Evolutionary conservation across 768 basidiomycete species (phyloP).

Genomic region (Mycena haematopus): DNA sequence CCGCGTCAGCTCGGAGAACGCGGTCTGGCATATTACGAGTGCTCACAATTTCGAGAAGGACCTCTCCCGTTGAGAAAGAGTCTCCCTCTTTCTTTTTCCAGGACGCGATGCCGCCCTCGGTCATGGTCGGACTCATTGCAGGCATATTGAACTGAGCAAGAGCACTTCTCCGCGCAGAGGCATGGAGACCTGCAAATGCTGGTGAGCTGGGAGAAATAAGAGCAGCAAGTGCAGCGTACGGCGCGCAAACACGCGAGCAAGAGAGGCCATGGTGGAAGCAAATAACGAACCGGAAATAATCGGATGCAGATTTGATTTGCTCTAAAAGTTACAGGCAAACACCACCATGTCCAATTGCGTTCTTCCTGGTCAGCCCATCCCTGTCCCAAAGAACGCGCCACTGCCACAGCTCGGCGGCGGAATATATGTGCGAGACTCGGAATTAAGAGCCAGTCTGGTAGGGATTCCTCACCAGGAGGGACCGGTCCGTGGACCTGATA

Average conservation of each 20-base stretch:
- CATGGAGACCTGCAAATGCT: constrained; percentile 74
- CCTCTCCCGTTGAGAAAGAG: constrained; percentile 86
- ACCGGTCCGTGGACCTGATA: constrained; percentile 60
- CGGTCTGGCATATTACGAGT: constrained; percentile 3
- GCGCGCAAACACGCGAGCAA: constrained; percentile 71
- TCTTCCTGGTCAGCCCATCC: constrained; percentile 83
- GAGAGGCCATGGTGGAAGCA: constrained; percentile 61
- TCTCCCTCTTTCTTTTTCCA: constrained; percentile 99
- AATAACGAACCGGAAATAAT: constrained; percentile 35
- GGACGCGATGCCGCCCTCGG: constrained; percentile 95
- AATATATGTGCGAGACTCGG: constrained; percentile 66
- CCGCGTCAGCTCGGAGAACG: constrained; percentile 26
- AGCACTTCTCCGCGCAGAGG: constrained; percentile 77
- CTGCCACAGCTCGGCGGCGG: constrained; percentile 67
- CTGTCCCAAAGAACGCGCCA: constrained; percentile 56
- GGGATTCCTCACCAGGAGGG: constrained; percentile 68
- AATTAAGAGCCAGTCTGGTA: constrained; percentile 72
- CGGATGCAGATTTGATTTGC: constrained; percentile 1
- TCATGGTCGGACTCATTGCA: constrained; percentile 99
- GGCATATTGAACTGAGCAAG: constrained; percentile 94
- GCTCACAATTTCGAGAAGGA: constrained; percentile 92
- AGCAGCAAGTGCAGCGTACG: constrained; percentile 49
- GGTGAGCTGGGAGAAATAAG: constrained; percentile 2
- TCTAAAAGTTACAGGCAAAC: constrained; percentile 6
- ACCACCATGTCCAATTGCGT: constrained; percentile 36